These are phyloP conservation scores for Cyclotella kingstonii DNA, from an alignment of 108 stramenopile genomes.

Conservation along the genomic window DNA sequence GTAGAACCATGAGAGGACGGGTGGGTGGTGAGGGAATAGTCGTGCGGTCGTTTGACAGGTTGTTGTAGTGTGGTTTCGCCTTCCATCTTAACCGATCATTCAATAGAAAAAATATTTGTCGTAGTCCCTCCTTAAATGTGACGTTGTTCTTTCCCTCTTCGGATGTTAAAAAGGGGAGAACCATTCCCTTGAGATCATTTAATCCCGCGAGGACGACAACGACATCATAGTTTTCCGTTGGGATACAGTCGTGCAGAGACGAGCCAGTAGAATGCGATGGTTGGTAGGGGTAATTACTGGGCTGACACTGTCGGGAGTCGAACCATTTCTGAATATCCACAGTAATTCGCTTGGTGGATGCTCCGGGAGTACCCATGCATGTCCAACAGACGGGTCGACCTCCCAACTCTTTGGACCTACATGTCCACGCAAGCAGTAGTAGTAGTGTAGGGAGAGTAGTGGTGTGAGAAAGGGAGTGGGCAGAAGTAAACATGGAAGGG, in stretches of 20 bases:
- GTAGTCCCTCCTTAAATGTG: constrained; percentile 13
- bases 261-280: not conserved
- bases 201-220: constrained; percentile 65
- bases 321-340: constrained; percentile 7
- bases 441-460: not conserved
- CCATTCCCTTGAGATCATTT: constrained; percentile 67
- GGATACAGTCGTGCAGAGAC: not conserved
- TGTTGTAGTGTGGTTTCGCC: not conserved
- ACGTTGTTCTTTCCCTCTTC: constrained; percentile 9
- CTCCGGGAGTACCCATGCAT: constrained; percentile 11
- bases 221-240: constrained; percentile 45
- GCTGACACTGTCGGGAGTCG: not conserved
- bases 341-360: constrained; percentile 8
- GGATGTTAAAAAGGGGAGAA: constrained; percentile 54
- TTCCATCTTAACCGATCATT: constrained; percentile 7
- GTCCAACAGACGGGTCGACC: constrained; percentile 3
- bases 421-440: not conserved
- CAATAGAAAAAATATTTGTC: constrained; percentile 7
- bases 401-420: not conserved
- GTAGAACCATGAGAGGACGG: constrained; percentile 57
- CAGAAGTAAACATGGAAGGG: not conserved
- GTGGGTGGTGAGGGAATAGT: too few species aligned
- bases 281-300: not conserved
- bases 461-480: not conserved
- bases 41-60: too few species aligned